These are phyloP conservation scores for Bassia scoparia DNA, from an alignment of 148 eudicot species.

Conservation along the genomic window DNA sequence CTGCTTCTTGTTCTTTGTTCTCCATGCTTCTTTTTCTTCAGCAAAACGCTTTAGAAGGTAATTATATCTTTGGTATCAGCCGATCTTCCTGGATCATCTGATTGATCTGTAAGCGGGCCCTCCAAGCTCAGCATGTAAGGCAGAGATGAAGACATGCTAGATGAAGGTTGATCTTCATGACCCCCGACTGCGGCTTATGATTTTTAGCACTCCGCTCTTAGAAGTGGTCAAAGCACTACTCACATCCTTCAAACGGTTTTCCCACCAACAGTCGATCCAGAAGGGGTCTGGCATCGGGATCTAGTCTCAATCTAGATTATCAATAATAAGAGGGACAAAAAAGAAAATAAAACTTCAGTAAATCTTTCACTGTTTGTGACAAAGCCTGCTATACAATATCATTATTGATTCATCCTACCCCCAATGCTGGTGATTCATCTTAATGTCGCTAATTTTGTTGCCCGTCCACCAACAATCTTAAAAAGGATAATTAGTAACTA, in stretches of 20 bases:
- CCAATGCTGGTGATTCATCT: background rate
- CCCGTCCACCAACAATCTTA: slow-evolving; percentile 1
- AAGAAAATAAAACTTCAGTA: slow-evolving; percentile 4
- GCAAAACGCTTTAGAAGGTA: slow-evolving; percentile 61
- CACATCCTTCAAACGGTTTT: slow-evolving; percentile 69
- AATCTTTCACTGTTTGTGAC: background rate
- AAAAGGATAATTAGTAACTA: background rate
- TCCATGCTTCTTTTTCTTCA: slow-evolving; percentile 85
- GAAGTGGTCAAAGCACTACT: slow-evolving; percentile 84
- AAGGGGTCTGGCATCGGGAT: slow-evolving; percentile 63
- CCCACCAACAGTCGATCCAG: slow-evolving; percentile 37
- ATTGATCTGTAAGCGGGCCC: slow-evolving; percentile 81
- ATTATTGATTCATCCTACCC: background rate
- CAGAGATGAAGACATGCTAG: slow-evolving; percentile 78
- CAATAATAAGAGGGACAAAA: background rate
- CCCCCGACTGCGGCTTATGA: slow-evolving; percentile 72
- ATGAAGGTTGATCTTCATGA: slow-evolving; percentile 63
- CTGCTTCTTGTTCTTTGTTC: slow-evolving; percentile 50
- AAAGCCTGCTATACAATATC: background rate
- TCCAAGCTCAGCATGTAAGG: slow-evolving; percentile 85
- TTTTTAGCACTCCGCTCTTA: slow-evolving; percentile 81
- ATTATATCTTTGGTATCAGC: slow-evolving; percentile 57
- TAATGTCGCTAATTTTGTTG: background rate
- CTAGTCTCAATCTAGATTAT: slow-evolving; percentile 63
- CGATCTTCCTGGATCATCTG: slow-evolving; percentile 68